Conservation (phyloP, 169 alveolate genomes). For the Plasmodium fragile region DNA sequence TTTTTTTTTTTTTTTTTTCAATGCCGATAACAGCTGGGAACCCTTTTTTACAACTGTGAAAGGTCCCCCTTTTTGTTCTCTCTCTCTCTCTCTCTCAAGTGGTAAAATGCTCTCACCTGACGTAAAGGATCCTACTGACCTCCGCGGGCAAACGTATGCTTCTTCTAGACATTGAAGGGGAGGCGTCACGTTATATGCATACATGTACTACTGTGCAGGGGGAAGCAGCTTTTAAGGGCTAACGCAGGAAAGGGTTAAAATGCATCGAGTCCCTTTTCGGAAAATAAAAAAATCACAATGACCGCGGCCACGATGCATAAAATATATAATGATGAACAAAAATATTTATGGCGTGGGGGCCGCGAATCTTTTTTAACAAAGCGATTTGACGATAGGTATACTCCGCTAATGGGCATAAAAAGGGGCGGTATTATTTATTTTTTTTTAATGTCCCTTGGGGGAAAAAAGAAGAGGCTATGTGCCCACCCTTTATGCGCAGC, state of each 20-base stretch:
- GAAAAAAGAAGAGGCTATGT: neutral
- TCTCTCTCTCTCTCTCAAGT: neutral
- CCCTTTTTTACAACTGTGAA: neutral
- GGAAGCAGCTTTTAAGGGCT: neutral
- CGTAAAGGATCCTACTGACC: slow-evolving; percentile 79
- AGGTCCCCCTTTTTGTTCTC: neutral
- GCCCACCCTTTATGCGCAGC: neutral
- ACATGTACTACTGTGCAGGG: neutral
- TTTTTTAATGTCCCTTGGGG: neutral
- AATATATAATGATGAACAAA: too few species aligned
- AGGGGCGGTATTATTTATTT: neutral
- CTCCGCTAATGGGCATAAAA: neutral
- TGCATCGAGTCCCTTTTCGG: neutral
- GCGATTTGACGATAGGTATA: neutral
- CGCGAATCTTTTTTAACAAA: neutral
- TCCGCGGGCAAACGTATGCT: slow-evolving; percentile 78
- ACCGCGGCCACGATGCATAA: neutral
- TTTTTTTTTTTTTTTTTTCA: neutral
- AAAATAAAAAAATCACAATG: slow-evolving; percentile 1
- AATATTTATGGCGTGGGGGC: neutral
- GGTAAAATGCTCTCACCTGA: slow-evolving; percentile 38
- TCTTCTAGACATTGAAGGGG: slow-evolving; percentile 73
- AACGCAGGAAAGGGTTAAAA: neutral
- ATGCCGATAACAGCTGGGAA: neutral
- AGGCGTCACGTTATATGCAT: neutral